A percentile compares a stretch with the other conserved stretches of the same genome.
Conservation (phyloP, 1,284 basidiomycete species). For the Prillingera fragicola region DNA sequence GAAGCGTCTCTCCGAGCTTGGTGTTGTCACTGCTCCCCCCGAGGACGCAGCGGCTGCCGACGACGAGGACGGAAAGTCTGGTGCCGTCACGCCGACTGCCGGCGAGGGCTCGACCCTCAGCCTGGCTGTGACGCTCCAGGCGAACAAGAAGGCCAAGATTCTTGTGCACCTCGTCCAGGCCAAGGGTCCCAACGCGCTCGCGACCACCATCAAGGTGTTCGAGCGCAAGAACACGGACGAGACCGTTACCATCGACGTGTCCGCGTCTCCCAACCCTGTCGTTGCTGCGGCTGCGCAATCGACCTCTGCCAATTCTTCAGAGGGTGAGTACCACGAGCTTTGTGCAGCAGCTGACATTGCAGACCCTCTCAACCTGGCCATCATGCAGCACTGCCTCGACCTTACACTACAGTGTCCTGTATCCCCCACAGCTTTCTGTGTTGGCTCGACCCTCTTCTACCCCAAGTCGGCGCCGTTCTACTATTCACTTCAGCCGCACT, state of each 20-base stretch:
- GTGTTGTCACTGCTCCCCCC: slow-evolving; percentile 31
- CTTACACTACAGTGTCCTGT: slow-evolving; percentile 42
- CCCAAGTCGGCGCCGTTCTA: slow-evolving; percentile 47
- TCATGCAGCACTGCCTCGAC: slow-evolving; percentile 44
- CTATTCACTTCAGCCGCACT: slow-evolving; percentile 29
- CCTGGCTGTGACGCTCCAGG: slow-evolving; percentile 30
- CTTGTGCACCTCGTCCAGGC: slow-evolving; percentile 29
- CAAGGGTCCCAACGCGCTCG: slow-evolving; percentile 4
- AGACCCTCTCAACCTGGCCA: slow-evolving; percentile 38
- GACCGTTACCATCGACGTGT: slow-evolving; percentile 27
- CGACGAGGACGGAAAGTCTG: slow-evolving; percentile 1
- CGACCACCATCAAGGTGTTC: slow-evolving; percentile 29
- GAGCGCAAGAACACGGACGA: slow-evolving; percentile 46
- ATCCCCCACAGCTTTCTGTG: slow-evolving; percentile 79
- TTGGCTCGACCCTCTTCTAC: slow-evolving; percentile 76
- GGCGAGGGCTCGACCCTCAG: slow-evolving; percentile 4
- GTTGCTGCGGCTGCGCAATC: not conserved
- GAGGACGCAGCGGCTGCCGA: slow-evolving; percentile 7
- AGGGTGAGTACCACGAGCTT: slow-evolving; percentile 1
- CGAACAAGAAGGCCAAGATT: slow-evolving; percentile 42
- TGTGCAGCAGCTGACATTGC: slow-evolving; percentile 1
- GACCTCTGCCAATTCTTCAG: not conserved
- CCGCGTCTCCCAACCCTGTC: slow-evolving; percentile 5
- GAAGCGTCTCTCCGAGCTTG: slow-evolving; percentile 47
- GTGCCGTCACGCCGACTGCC: slow-evolving; percentile 6